Evolutionary conservation across 495 filamentous ascomycete species (phyloP).

Genomic region (Bombardia bombarda): DNA sequence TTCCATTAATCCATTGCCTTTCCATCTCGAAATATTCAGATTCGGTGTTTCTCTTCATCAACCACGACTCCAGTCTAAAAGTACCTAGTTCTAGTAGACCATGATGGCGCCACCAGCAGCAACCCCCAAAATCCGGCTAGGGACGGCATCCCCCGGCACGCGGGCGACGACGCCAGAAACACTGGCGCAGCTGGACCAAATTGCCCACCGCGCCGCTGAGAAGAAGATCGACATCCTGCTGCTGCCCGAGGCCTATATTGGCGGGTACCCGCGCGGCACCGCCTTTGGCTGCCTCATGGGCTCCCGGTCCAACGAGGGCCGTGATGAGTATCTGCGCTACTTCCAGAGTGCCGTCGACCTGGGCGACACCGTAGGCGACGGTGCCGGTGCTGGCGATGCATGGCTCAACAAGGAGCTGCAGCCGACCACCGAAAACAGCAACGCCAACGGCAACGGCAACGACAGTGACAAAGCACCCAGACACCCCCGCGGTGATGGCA

Average conservation of each 20-base stretch:
- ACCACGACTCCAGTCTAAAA: background rate
- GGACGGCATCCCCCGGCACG: constrained; percentile 70
- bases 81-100: too few species aligned
- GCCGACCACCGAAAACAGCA: constrained; percentile 1
- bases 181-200: constrained; percentile 52
- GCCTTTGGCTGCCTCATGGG: constrained; percentile 71
- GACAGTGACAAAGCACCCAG: background rate
- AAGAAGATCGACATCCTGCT: constrained; percentile 67
- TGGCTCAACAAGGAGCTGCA: constrained; percentile 62
- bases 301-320: constrained; percentile 54
- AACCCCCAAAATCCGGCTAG: constrained; percentile 50
- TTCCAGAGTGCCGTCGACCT: constrained; percentile 75
- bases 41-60: background rate
- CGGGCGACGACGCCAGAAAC: constrained; percentile 55
- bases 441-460: background rate
- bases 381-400: constrained; percentile 56
- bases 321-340: constrained; percentile 79
- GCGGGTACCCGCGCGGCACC: constrained; percentile 84
- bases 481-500: constrained; percentile 70
- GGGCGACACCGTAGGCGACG: constrained; percentile 65
- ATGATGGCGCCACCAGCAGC: background rate
- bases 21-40: background rate
- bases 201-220: constrained; percentile 42
- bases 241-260: constrained; percentile 89
- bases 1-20: too few species aligned